Evolutionary conservation across 306 rosid species (phyloP).

Genomic region (Clitoria ternatea): DNA sequence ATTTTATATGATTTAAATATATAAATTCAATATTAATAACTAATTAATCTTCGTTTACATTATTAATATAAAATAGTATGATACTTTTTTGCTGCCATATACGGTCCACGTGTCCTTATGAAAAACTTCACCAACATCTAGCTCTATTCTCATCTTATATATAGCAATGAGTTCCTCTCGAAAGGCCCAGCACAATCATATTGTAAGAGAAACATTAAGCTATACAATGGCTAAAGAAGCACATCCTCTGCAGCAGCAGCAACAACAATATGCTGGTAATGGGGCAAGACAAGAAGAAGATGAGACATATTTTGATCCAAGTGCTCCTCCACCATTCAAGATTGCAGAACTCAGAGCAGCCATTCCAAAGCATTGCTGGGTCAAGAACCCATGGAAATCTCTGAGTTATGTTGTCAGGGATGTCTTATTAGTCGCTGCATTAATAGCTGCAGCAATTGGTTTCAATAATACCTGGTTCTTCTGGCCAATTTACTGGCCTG

Average conservation of each 20-base stretch:
- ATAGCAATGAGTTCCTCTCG: background rate
- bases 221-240: slow-evolving; percentile 25
- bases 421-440: slow-evolving; percentile 33
- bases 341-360: slow-evolving; percentile 83
- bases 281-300: background rate
- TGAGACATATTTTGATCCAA: slow-evolving; percentile 56
- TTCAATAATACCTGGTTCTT: slow-evolving; percentile 46
- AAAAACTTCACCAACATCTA: slow-evolving; percentile 24
- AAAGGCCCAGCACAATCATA: background rate
- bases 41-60: too few species aligned
- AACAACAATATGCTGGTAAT: slow-evolving; percentile 17
- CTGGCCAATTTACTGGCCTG: slow-evolving; percentile 78
- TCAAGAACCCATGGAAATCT: slow-evolving; percentile 73
- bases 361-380: slow-evolving; percentile 91
- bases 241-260: background rate
- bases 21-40: too few species aligned
- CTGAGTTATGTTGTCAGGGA: slow-evolving; percentile 69
- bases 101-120: background rate
- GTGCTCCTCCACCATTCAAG: slow-evolving; percentile 83
- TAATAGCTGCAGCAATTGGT: slow-evolving; percentile 43
- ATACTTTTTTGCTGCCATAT: slow-evolving; percentile 1
- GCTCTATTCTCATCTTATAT: slow-evolving; percentile 13
- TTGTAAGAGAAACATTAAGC: background rate
- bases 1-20: too few species aligned
- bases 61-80: too few species aligned